Percentiles rank a stretch among this genome's conserved stretches.
phyloP scores from a whole-genome alignment of 495 filamentous ascomycete genomes.

The Penicillium crystallinum region DNA sequence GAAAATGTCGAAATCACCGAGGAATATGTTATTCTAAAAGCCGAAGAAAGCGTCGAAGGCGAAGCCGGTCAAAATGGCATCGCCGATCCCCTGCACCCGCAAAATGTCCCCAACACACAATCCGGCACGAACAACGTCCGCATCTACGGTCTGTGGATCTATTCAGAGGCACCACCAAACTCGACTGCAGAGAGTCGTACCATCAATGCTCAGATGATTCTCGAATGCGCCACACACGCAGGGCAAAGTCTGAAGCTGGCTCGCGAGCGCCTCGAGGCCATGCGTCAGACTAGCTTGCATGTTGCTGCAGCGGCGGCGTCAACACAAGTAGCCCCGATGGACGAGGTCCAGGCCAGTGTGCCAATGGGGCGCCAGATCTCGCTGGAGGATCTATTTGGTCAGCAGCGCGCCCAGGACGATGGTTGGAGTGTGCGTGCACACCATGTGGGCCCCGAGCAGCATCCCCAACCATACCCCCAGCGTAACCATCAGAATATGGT shows the following conservation, averaged over 20 bases:
- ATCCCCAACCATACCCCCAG: conserved; percentile 4
- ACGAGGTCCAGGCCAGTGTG: conserved; percentile 33
- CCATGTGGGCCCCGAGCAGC: conserved; percentile 21
- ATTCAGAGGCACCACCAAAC: conserved; percentile 49
- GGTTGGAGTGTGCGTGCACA: conserved; percentile 47
- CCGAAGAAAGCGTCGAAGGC: conserved; percentile 18
- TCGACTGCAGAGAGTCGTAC: conserved; percentile 49
- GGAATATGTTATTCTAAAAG: conserved; percentile 56
- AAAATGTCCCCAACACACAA: conserved; percentile 7
- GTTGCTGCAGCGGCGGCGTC: conserved; percentile 31
- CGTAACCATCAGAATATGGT: conserved; percentile 11
- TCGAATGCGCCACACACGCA: conserved; percentile 49
- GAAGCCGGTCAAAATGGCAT: conserved; percentile 9
- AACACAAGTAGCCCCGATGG: conserved; percentile 22
- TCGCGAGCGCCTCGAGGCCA: conserved; percentile 37
- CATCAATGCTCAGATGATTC: conserved; percentile 48
- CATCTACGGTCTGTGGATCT: conserved; percentile 63
- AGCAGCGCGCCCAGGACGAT: conserved; percentile 49
- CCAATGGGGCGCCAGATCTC: conserved; percentile 52
- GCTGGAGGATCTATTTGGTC: conserved; percentile 51
- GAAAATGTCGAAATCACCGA: conserved; percentile 57
- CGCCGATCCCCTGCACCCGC: conserved; percentile 16
- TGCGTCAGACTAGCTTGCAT: conserved; percentile 36
- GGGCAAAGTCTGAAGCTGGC: conserved; percentile 41
- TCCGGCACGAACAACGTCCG: conserved; percentile 17